Percentiles rank a stretch among this genome's conserved stretches.
Evolutionary conservation across 768 basidiomycete species (phyloP).

Genomic region (Boletellus emodensis): DNA sequence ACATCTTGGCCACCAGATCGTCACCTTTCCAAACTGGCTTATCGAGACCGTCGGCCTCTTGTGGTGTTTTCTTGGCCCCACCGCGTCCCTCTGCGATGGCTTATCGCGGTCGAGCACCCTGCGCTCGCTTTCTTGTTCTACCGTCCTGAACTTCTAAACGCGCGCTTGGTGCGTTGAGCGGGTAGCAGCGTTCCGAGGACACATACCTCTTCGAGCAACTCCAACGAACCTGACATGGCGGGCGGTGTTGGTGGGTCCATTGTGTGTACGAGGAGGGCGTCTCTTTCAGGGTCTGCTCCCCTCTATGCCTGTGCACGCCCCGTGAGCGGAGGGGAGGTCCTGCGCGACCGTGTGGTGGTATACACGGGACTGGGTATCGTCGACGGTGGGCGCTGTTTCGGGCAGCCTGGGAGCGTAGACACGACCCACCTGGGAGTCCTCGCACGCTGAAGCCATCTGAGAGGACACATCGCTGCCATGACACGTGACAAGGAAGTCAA

Average conservation of each 20-base stretch:
- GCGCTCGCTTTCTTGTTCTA: slow-evolving; percentile 55
- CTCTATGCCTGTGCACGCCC: not conserved
- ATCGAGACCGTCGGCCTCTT: slow-evolving; percentile 54
- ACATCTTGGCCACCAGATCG: slow-evolving; percentile 7
- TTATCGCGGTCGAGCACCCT: slow-evolving; percentile 35
- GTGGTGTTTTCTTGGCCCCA: slow-evolving; percentile 28
- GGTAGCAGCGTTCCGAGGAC: not conserved
- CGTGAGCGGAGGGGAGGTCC: slow-evolving; percentile 2
- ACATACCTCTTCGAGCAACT: slow-evolving; percentile 30
- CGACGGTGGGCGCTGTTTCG: not conserved
- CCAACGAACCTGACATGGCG: slow-evolving; percentile 23
- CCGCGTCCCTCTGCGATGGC: slow-evolving; percentile 9
- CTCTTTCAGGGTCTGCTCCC: not conserved
- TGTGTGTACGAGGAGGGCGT: not conserved
- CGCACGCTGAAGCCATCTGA: slow-evolving; percentile 14
- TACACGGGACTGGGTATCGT: not conserved
- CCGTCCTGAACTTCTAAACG: slow-evolving; percentile 50
- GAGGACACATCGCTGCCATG: slow-evolving; percentile 3
- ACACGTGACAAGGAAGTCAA: slow-evolving; percentile 12
- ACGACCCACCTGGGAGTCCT: not conserved
- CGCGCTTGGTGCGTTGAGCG: not conserved
- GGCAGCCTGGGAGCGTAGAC: not conserved
- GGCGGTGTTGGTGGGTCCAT: not conserved
- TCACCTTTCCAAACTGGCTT: slow-evolving; percentile 58
- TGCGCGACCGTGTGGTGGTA: slow-evolving; percentile 2